phyloP scores from a whole-genome alignment of 305 asterid species.

The Fraxinus platypoda region DNA sequence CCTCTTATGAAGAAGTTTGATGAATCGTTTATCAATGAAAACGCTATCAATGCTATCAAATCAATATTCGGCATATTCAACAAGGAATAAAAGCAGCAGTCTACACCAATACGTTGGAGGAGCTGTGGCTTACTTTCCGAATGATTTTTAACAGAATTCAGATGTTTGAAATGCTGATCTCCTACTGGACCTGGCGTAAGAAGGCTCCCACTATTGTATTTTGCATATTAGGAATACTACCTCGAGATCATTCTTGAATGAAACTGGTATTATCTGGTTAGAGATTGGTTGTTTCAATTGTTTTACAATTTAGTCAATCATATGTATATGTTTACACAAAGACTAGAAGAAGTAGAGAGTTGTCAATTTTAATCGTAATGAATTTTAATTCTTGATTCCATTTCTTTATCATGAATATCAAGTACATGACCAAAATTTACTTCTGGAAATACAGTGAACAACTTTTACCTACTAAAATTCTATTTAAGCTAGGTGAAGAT shows the following conservation, averaged over 20 bases:
- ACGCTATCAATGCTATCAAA: slow-evolving; percentile 86
- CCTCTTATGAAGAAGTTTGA: slow-evolving; percentile 75
- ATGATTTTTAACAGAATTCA: slow-evolving; percentile 8
- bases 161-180: not conserved
- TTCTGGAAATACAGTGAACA: not conserved
- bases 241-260: not conserved
- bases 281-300: slow-evolving; percentile 15
- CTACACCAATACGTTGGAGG: not conserved
- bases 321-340: slow-evolving; percentile 13
- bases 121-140: not conserved
- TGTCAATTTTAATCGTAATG: not conserved
- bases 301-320: not conserved
- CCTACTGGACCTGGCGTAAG: not conserved
- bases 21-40: slow-evolving; percentile 91
- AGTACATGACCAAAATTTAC: not conserved
- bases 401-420: not conserved
- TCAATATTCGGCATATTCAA: slow-evolving; percentile 77
- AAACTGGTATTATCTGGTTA: not conserved
- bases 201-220: slow-evolving; percentile 3
- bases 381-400: not conserved
- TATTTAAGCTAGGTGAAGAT: not conserved
- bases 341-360: not conserved
- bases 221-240: slow-evolving; percentile 7
- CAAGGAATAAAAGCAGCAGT: slow-evolving; percentile 47
- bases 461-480: not conserved